phyloP scores from a whole-genome alignment of 1,284 basidiomycete genomes.

The Leccinum ponderosum region DNA sequence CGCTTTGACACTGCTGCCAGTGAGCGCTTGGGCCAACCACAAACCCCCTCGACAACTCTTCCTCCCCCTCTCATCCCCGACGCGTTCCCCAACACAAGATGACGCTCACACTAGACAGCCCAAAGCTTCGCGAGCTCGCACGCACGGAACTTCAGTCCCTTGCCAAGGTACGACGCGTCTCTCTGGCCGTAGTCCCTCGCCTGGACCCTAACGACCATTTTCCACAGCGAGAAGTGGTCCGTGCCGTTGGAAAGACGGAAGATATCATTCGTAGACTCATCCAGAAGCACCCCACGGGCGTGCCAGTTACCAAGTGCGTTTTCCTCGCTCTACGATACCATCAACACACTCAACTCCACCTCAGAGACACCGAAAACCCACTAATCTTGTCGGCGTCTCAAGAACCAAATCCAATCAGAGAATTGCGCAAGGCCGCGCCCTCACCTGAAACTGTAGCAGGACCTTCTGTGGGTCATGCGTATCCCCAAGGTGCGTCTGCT shows the following conservation, averaged over 20 bases:
- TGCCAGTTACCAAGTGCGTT: conserved; percentile 20
- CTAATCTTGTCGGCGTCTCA: conserved; percentile 1
- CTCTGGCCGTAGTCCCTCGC: not conserved
- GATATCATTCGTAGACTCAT: conserved; percentile 28
- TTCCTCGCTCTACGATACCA: not conserved
- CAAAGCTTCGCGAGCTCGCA: conserved; percentile 21
- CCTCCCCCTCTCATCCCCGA: not conserved
- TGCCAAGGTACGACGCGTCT: conserved; percentile 22
- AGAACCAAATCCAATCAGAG: not conserved
- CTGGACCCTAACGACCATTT: not conserved
- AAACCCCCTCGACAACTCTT: not conserved
- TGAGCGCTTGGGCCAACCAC: not conserved
- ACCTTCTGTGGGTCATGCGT: not conserved
- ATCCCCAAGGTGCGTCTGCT: conserved; percentile 13
- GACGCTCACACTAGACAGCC: conserved; percentile 14
- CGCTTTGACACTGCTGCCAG: not conserved
- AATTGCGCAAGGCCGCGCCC: not conserved
- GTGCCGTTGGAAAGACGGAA: conserved; percentile 28
- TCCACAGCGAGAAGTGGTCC: conserved; percentile 23
- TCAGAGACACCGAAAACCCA: conserved; percentile 9
- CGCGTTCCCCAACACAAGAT: not conserved
- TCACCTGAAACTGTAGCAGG: not conserved
- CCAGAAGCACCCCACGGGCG: conserved; percentile 27
- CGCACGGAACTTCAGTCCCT: conserved; percentile 28
- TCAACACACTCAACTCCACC: not conserved